Percentiles rank a stretch among this genome's conserved stretches.
phyloP scores from a whole-genome alignment of 2,329 filamentous ascomycete genomes.

The Diaporthe capsici region DNA sequence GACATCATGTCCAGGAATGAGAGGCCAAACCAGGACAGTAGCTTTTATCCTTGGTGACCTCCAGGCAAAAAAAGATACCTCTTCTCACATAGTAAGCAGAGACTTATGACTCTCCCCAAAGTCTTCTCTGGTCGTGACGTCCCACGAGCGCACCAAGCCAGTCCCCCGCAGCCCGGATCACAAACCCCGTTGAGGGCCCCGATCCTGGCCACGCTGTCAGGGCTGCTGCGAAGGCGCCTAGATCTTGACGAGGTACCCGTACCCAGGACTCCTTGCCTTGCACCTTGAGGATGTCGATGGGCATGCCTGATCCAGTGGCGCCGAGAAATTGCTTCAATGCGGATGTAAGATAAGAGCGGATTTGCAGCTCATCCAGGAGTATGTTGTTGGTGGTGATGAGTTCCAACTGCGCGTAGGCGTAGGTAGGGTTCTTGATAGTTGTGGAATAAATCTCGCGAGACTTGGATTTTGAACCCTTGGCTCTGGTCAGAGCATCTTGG shows the following conservation, averaged over 20 bases:
- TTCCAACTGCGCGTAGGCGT: constrained; percentile 70
- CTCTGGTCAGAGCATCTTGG: background rate
- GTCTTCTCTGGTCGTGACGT: constrained; percentile 59
- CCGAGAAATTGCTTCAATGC: constrained; percentile 80
- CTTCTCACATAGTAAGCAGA: background rate
- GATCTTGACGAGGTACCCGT: constrained; percentile 73
- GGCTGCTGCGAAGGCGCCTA: constrained; percentile 73
- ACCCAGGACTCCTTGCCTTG: constrained; percentile 72
- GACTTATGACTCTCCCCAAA: constrained; percentile 57
- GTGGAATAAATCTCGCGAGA: constrained; percentile 64
- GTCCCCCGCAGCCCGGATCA: constrained; percentile 70
- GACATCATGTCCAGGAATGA: constrained; percentile 12
- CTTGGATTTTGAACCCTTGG: constrained; percentile 51
- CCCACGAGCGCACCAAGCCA: constrained; percentile 75
- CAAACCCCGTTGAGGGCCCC: constrained; percentile 64
- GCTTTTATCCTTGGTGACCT: constrained; percentile 26
- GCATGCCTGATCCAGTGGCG: constrained; percentile 74
- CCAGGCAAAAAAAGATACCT: constrained; percentile 26
- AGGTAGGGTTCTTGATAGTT: constrained; percentile 66
- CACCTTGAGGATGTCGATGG: constrained; percentile 78
- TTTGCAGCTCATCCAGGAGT: constrained; percentile 72
- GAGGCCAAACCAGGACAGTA: constrained; percentile 22
- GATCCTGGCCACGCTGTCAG: constrained; percentile 75
- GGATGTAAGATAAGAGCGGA: constrained; percentile 72
- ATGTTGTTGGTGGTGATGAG: constrained; percentile 51